phyloP scores from a whole-genome alignment of 1,139 yeast species.

The Ogataea hybrid region DNA sequence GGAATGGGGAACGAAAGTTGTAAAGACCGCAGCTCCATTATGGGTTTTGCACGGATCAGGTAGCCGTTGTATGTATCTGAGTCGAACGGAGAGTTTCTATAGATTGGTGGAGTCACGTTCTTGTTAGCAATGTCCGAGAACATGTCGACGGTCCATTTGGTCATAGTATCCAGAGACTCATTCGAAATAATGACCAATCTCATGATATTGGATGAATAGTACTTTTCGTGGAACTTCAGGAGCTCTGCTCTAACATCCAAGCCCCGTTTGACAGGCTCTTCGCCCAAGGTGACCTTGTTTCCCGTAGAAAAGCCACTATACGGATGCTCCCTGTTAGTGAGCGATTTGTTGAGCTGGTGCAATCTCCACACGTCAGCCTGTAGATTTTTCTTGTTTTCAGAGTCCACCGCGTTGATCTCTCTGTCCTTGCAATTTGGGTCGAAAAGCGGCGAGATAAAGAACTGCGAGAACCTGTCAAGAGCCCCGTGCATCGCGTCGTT shows the following conservation, averaged over 20 bases:
- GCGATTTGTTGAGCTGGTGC: slow-evolving; percentile 75
- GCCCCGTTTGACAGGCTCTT: slow-evolving; percentile 47
- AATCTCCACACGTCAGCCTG: slow-evolving; percentile 90
- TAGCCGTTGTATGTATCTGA: slow-evolving; percentile 48
- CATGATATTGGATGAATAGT: slow-evolving; percentile 80
- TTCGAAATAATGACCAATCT: slow-evolving; percentile 81
- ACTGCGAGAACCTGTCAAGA: slow-evolving; percentile 87
- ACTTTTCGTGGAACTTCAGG: slow-evolving; percentile 57
- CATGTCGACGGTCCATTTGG: slow-evolving; percentile 66
- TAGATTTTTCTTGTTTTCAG: slow-evolving; percentile 90
- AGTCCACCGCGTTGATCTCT: slow-evolving; percentile 92
- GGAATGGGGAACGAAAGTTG: slow-evolving; percentile 74
- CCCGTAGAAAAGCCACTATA: slow-evolving; percentile 78
- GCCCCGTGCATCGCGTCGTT: slow-evolving; percentile 81
- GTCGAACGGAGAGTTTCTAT: slow-evolving; percentile 41
- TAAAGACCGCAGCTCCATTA: slow-evolving; percentile 70
- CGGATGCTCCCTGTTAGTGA: slow-evolving; percentile 72
- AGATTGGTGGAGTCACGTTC: slow-evolving; percentile 49
- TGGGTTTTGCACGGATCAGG: slow-evolving; percentile 70
- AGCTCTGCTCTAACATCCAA: slow-evolving; percentile 64
- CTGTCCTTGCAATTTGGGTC: slow-evolving; percentile 80
- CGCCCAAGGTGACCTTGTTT: slow-evolving; percentile 58
- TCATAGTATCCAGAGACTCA: slow-evolving; percentile 69
- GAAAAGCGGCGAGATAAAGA: slow-evolving; percentile 84
- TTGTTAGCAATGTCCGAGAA: slow-evolving; percentile 65